Base-by-base conservation (phyloP, 805 yeast genomes). In the Myxozyma geophila region DNA sequence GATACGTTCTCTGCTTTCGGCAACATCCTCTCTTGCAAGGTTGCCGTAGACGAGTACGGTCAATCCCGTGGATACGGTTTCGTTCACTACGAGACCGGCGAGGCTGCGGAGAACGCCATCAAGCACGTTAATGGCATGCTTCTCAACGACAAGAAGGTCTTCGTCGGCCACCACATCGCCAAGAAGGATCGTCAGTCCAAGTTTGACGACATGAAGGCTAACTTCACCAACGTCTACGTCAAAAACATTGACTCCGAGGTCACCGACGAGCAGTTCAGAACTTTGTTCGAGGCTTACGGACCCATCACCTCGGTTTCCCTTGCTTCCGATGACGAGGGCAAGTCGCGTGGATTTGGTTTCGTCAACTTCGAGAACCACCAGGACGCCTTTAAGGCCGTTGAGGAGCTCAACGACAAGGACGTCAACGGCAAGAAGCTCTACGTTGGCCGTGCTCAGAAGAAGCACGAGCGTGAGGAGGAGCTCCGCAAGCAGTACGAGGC, bases 381-480 rank as follows among this genome's bases (percentile, higher is more conserved):
- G 74, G 83, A 86, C 72, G 99, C 99, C 71, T 85, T 83, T 73
- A 85, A 86, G 81, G 97, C 98, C 66, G 96, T 93, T 72, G 98
- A 90, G 59, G 95, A 83, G 74, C 86, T 93, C 78, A 90, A 95
- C 81, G 97, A 88, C 77, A 81, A 79, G 72, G 98, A 95, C 76
- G 78, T 88, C 78, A 86, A 85, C 74, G 96, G 95, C 75, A 90
- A 90, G 82, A 85, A 82, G 79, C 81, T 95, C 70, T 95, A 87
- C 79, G 99, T 93, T 75, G 97, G 98, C 75, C 91, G 99, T 81
- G 99, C 99, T 73, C 99, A 95, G 84, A 93, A 92, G 92, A 93
- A 92, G 86, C 85, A 89, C 80, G 99, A 95, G 86, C 92, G 99
- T 84, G 80, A 87, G 76, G 96, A 91, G 82, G 96, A 92, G 81